Conservation (phyloP, 306 rosid genomes). For the Macrotyloma uniflorum region DNA sequence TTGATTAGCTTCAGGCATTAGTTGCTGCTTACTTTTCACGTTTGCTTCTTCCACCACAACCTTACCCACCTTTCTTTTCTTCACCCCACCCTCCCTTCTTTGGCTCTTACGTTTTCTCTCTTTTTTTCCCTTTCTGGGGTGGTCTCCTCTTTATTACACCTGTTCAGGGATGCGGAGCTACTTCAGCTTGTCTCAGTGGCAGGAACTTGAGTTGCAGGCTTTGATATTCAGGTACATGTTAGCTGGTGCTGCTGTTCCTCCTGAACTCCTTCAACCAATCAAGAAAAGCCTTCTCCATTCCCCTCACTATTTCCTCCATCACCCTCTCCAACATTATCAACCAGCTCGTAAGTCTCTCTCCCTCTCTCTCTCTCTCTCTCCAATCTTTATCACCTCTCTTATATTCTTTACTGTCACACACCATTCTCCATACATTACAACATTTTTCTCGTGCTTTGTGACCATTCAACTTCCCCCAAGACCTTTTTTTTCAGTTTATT, state of each 20-base stretch:
- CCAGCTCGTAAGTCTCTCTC: conserved; percentile 66
- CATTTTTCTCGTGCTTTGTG: conserved; percentile 18
- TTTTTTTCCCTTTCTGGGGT: conserved; percentile 25
- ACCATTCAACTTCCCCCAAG: background rate
- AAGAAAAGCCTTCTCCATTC: conserved; percentile 73
- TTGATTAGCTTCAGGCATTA: conserved; percentile 28
- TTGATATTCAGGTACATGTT: conserved; percentile 83
- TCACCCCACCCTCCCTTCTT: background rate
- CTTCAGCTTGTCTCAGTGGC: conserved; percentile 90
- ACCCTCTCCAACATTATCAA: conserved; percentile 68
- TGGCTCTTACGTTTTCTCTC: conserved; percentile 9
- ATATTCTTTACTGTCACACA: background rate
- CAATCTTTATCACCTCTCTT: background rate
- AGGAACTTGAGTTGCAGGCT: conserved; percentile 96
- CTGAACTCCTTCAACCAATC: conserved; percentile 87
- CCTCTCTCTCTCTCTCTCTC: background rate
- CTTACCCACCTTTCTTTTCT: background rate
- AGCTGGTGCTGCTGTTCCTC: conserved; percentile 88
- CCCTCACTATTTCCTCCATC: conserved; percentile 57
- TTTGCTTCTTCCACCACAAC: conserved; percentile 11
- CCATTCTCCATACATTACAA: background rate
- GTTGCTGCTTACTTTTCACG: conserved; percentile 33
- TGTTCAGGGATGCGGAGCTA: conserved; percentile 73
- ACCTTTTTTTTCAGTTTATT: background rate
- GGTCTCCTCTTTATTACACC: background rate